A percentile compares a stretch with the other conserved stretches of the same genome.
Conservation (phyloP, 805 yeast species). For the Candida boidinii region DNA sequence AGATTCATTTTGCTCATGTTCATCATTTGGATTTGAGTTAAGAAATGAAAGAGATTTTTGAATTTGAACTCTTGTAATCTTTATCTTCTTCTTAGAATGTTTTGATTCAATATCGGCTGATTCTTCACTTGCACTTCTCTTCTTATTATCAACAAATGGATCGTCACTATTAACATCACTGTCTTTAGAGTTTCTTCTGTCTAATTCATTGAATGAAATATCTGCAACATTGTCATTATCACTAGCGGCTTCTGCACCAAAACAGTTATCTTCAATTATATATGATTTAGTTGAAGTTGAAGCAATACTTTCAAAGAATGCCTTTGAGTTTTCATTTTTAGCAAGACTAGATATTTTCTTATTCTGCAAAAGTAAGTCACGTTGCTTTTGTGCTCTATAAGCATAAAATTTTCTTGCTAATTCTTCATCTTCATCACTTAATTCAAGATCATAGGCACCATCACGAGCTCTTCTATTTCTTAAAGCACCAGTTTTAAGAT, state of each 20-base stretch:
- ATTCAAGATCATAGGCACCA: slow-evolving; percentile 49
- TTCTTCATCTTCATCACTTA: slow-evolving; percentile 72
- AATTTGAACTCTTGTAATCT: slow-evolving; percentile 19
- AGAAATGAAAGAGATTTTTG: slow-evolving; percentile 19
- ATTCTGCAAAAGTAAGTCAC: slow-evolving; percentile 21
- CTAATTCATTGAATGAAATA: slow-evolving; percentile 1
- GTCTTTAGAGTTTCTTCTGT: slow-evolving; percentile 13
- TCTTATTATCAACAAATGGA: no score
- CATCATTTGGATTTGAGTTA: slow-evolving; percentile 17
- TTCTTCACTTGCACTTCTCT: no score
- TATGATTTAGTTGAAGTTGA: slow-evolving; percentile 20
- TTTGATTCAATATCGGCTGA: neutral
- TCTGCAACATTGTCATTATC: neutral
- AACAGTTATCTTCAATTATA: slow-evolving; percentile 18
- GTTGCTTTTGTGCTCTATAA: slow-evolving; percentile 10
- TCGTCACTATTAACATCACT: slow-evolving; percentile 9
- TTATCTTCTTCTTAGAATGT: slow-evolving; percentile 27
- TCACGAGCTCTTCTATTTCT: slow-evolving; percentile 46
- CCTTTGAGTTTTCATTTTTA: slow-evolving; percentile 48
- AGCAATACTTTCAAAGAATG: slow-evolving; percentile 59
- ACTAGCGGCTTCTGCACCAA: no score
- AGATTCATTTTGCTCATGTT: slow-evolving; percentile 9
- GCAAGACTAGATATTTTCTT: slow-evolving; percentile 34
- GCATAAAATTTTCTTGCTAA: slow-evolving; percentile 30
- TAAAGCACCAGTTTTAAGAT: slow-evolving; percentile 64